Evolutionary conservation across 164 flowering plant species (phyloP).

Genomic region (Berberis vulgaris): DNA sequence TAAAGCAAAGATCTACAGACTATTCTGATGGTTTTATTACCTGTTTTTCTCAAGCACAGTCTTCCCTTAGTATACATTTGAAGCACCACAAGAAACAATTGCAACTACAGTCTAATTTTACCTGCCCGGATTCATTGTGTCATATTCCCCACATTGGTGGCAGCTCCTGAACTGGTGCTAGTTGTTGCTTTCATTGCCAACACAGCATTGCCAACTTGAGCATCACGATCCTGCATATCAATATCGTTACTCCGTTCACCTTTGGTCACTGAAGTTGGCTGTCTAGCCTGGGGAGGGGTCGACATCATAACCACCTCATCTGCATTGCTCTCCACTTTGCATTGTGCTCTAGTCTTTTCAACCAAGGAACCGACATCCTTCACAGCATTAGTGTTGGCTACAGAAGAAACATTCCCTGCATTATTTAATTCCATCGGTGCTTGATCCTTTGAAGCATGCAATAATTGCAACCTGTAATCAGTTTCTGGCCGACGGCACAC

Average conservation of each 20-base stretch:
- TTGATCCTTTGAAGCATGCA: conserved; percentile 48
- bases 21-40: too few species aligned
- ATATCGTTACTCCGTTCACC: conserved; percentile 8
- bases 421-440: conserved; percentile 29
- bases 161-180: background rate
- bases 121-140: background rate
- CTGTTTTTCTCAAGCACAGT: too few species aligned
- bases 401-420: conserved; percentile 17
- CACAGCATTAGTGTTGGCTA: conserved; percentile 4
- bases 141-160: background rate
- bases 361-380: conserved; percentile 13
- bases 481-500: conserved; percentile 95
- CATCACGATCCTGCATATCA: conserved; percentile 11
- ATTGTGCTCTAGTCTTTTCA: conserved; percentile 12
- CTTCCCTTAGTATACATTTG: too few species aligned
- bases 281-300: conserved; percentile 9
- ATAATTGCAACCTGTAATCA: conserved; percentile 74
- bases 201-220: conserved; percentile 9
- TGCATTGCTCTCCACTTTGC: conserved; percentile 11
- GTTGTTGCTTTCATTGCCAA: background rate
- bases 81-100: too few species aligned
- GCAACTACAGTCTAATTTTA: too few species aligned
- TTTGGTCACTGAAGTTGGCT: conserved; percentile 3
- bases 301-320: conserved; percentile 3
- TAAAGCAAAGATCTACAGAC: too few species aligned